phyloP scores from a whole-genome alignment of 441 rosid genomes.

The Populus trichocarpa region DNA sequence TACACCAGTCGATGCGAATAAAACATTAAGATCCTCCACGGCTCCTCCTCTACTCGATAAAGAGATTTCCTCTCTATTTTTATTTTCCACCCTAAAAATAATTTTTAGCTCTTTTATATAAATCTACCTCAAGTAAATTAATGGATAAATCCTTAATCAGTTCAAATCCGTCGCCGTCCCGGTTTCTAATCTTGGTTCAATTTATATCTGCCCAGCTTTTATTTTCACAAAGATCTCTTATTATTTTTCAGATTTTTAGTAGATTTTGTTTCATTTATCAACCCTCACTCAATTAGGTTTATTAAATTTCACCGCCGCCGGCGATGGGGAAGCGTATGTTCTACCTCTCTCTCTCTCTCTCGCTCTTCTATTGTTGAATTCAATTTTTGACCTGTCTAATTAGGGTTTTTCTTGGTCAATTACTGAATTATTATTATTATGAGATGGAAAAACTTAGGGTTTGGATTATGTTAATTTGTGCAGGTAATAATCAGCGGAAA shows the following conservation, averaged over 20 bases:
- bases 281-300: neutral
- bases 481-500: conserved; percentile 62
- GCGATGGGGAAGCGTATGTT: conserved; percentile 77
- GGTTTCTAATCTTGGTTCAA: conserved; percentile 19
- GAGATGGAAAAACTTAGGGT: neutral
- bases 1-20: conserved; percentile 23
- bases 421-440: neutral
- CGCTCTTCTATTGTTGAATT: neutral
- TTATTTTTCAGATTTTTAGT: conserved; percentile 31
- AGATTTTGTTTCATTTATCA: conserved; percentile 31
- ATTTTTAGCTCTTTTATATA: neutral
- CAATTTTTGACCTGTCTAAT: conserved; percentile 7
- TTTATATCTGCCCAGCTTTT: conserved; percentile 24
- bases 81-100: too few species aligned
- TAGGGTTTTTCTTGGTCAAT: neutral
- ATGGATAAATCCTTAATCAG: conserved; percentile 55
- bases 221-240: conserved; percentile 15
- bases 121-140: conserved; percentile 17
- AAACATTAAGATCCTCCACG: neutral
- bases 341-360: neutral
- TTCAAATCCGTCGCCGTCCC: conserved; percentile 31
- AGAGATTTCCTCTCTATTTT: neutral
- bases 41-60: neutral
- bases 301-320: conserved; percentile 6
- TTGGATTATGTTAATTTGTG: neutral